Base-by-base conservation (phyloP, 805 yeast species). In the Candida takata region DNA sequence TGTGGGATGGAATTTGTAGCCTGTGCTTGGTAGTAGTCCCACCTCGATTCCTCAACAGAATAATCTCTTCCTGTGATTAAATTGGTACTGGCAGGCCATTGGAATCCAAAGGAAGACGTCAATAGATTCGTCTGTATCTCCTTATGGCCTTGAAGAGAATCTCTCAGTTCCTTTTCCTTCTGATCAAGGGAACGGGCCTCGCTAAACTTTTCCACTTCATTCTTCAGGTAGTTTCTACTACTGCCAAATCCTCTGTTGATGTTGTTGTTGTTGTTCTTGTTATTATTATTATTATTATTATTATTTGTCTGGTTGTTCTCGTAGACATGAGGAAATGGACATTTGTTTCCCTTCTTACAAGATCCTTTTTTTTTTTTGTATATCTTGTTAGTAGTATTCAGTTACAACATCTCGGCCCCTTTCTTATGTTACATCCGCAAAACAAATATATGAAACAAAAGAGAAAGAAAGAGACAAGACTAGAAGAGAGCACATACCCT, bases 1-100 rank as follows among this genome's bases (percentile, higher is more conserved):
- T 60, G 62, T 1, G 61, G 52, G 2, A 69, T 17, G 0, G 50
- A 49, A 38, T 67, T 67, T 12, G 51, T 50, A 4, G 56, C 48
- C 30, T 49, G 57, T 0, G 79, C 73, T 34, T 65, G 64, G 42
- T 61, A 55, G 40, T 58, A 72, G 41, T 67, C 65, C 34, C 67
- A 55, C 37, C 82, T 55, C 14, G 64, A 55, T 45, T 77, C 82
- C 40, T 75, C 82, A 16, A 57, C 60, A 0, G 80, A 74, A 16
- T 67, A 50, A 41, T 77, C 82, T 47, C 83, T 57, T 1, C 68
- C 72, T 3, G 57, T 44, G 8, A 76, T 70, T 28, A 77, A 47
- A 45, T 71, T 74, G 31, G 63, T 61, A 8, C 63, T 62, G 1
- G 74, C 72, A 2, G 77, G 77, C 3, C 52, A 49, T 1, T 62